phyloP scores from a whole-genome alignment of 495 filamentous ascomycete species.

The Rhypophila decipiens region DNA sequence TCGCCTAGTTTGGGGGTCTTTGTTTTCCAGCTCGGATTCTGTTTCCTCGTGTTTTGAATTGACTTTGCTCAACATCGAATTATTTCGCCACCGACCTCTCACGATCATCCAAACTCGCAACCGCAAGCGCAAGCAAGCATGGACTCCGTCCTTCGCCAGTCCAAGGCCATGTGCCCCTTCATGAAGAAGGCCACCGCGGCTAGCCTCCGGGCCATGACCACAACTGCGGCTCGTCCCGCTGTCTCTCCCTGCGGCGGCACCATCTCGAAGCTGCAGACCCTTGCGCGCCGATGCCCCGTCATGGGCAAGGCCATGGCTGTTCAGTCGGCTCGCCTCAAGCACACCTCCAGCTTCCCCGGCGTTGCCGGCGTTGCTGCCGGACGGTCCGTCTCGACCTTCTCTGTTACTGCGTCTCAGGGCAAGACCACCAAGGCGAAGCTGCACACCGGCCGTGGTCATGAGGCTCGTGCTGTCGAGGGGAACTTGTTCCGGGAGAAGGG shows the following conservation, averaged over 20 bases:
- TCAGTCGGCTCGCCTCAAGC: constrained; percentile 56
- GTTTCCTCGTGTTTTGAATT: no score
- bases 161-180: constrained; percentile 92
- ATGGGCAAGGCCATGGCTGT: constrained; percentile 97
- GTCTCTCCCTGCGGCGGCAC: constrained; percentile 75
- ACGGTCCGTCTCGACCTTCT: constrained; percentile 39
- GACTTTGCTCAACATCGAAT: no score
- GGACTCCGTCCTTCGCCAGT: constrained; percentile 92
- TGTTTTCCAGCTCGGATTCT: no score
- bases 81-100: no score
- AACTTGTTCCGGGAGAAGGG: constrained; percentile 56
- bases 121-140: no score
- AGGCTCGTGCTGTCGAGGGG: constrained; percentile 64
- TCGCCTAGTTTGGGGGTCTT: no score
- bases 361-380: constrained; percentile 37
- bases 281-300: constrained; percentile 91
- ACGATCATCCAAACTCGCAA: no score
- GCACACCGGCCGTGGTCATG: constrained; percentile 69
- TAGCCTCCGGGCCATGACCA: constrained; percentile 83
- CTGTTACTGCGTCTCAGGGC: constrained; percentile 31
- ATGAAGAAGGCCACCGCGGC: constrained; percentile 88
- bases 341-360: constrained; percentile 17
- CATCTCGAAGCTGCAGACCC: constrained; percentile 94
- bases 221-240: constrained; percentile 61
- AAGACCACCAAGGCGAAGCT: constrained; percentile 60